Percentiles rank a stretch among this genome's conserved stretches.
phyloP scores from a whole-genome alignment of 768 basidiomycete genomes.

The Podaxis mareebaensis region DNA sequence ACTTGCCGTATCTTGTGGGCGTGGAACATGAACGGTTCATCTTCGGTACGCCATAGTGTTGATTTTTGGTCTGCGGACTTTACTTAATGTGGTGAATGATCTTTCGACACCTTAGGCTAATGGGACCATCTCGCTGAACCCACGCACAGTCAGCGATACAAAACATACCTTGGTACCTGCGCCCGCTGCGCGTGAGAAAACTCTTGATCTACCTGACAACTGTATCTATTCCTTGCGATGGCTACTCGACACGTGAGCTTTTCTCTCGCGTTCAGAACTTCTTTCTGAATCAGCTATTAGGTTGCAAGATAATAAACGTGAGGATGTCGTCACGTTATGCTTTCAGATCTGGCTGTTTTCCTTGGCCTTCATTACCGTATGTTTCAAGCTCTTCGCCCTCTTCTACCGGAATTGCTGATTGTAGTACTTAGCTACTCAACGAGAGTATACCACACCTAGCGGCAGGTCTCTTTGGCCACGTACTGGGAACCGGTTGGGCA shows the following conservation, averaged over 20 bases:
- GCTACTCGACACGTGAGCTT: slow-evolving; percentile 45
- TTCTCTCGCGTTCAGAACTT: neutral
- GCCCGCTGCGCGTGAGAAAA: neutral
- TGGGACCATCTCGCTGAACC: neutral
- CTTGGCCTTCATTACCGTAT: slow-evolving; percentile 46
- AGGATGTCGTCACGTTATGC: slow-evolving; percentile 46
- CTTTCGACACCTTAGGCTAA: neutral
- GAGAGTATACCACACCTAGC: slow-evolving; percentile 55
- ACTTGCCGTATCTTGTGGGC: slow-evolving; percentile 23
- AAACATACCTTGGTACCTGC: neutral
- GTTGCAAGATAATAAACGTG: slow-evolving; percentile 41
- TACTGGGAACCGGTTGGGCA: slow-evolving; percentile 49
- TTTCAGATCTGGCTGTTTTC: slow-evolving; percentile 52
- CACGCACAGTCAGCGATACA: neutral
- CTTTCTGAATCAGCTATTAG: slow-evolving; percentile 22
- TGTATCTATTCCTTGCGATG: slow-evolving; percentile 48
- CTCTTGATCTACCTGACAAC: slow-evolving; percentile 11
- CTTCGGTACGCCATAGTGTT: neutral
- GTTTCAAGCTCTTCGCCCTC: slow-evolving; percentile 17
- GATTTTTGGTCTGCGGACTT: neutral
- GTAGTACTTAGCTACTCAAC: slow-evolving; percentile 39
- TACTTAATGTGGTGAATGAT: neutral
- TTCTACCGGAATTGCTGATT: slow-evolving; percentile 1
- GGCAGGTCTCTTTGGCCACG: slow-evolving; percentile 46
- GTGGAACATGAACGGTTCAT: neutral